Conservation (phyloP, 805 yeast species). For the Nadsonia fulvescens region DNA sequence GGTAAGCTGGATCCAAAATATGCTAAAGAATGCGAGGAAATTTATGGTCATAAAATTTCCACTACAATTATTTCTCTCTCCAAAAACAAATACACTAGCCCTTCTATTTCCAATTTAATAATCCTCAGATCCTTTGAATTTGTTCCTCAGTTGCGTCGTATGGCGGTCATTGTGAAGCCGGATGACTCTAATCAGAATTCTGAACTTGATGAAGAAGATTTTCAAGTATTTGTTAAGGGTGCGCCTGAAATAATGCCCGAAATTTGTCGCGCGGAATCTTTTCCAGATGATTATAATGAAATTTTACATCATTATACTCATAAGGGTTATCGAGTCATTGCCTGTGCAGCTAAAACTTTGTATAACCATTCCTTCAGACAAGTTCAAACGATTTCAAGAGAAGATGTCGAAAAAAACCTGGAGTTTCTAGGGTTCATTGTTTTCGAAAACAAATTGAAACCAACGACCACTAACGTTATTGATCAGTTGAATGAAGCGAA, state of each 20-base stretch:
- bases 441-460: constrained; percentile 80
- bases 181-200: constrained; percentile 15
- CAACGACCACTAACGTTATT: constrained; percentile 45
- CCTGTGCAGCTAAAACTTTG: constrained; percentile 56
- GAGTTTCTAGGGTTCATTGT: constrained; percentile 75
- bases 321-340: constrained; percentile 87
- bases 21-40: constrained; percentile 5
- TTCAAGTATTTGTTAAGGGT: constrained; percentile 64
- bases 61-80: constrained; percentile 1
- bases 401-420: constrained; percentile 48
- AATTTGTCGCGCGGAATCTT: constrained; percentile 49
- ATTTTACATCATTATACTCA: constrained; percentile 74
- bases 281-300: constrained; percentile 63
- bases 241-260: constrained; percentile 88
- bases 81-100: too few species aligned
- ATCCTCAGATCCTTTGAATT: constrained; percentile 57
- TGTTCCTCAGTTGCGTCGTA: constrained; percentile 66
- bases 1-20: constrained; percentile 11
- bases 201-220: too few species aligned
- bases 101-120: constrained; percentile 14
- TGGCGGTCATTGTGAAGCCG: constrained; percentile 57
- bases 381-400: constrained; percentile 31
- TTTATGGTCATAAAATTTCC: constrained; percentile 3
- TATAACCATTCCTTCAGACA: constrained; percentile 28
- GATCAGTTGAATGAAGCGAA: constrained; percentile 43